A percentile compares a stretch with the other conserved stretches of the same genome.
phyloP scores from a whole-genome alignment of 2,329 filamentous ascomycete species.

The Pseudopyricularia javanii region DNA sequence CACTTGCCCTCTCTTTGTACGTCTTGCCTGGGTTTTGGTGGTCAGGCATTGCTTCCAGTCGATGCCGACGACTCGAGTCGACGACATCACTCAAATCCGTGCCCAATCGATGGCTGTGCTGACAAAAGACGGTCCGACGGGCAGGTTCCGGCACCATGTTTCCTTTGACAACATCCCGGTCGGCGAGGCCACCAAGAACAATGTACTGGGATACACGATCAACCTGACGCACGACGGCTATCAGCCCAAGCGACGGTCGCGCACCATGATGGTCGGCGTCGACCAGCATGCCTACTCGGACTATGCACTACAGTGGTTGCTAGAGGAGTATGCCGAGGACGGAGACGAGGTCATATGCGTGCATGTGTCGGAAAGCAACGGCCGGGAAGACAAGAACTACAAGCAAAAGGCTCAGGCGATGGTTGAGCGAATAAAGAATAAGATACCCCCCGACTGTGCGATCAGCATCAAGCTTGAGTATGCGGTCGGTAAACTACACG shows the following conservation, averaged over 20 bases:
- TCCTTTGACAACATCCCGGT: conserved; percentile 48
- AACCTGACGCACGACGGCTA: conserved; percentile 82
- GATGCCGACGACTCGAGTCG: neutral
- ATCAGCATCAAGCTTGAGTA: conserved; percentile 81
- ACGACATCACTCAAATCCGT: neutral
- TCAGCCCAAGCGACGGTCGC: conserved; percentile 64
- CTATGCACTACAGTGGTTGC: conserved; percentile 82
- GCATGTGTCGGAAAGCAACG: conserved; percentile 74
- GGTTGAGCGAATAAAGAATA: conserved; percentile 63
- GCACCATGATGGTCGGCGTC: conserved; percentile 82
- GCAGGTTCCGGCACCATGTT: conserved; percentile 47
- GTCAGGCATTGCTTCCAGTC: neutral
- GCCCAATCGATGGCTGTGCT: conserved; percentile 26
- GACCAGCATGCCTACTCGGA: conserved; percentile 89
- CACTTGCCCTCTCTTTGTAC: too few species aligned
- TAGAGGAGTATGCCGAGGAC: conserved; percentile 85
- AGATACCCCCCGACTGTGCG: conserved; percentile 68
- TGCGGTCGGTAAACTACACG: conserved; percentile 77
- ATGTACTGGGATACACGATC: conserved; percentile 61
- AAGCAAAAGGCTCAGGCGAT: conserved; percentile 62
- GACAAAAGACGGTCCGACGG: conserved; percentile 21
- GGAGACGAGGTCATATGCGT: conserved; percentile 90
- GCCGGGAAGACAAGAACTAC: conserved; percentile 60
- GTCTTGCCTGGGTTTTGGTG: neutral
- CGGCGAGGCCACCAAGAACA: conserved; percentile 46